Percentiles rank a stretch among this genome's conserved stretches.
Evolutionary conservation across 1,139 yeast species (phyloP).

Genomic region (Blastobotrys elegans): DNA sequence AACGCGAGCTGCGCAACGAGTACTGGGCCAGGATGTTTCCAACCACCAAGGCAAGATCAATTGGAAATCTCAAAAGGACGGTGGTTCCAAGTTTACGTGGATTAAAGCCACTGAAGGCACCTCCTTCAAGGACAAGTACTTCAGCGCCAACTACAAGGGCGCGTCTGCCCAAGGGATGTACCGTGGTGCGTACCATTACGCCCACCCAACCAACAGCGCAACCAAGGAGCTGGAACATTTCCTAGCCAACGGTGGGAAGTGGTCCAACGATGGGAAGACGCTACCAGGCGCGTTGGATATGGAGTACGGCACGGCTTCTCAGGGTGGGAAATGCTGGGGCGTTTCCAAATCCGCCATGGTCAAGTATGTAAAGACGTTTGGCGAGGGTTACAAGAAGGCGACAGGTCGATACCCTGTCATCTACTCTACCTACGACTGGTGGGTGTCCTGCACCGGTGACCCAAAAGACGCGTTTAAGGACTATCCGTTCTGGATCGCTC

Average conservation of each 20-base stretch:
- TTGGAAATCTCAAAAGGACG: constrained; percentile 12
- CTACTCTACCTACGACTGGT: constrained; percentile 13
- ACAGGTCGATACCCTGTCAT: constrained; percentile 13
- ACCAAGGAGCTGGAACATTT: constrained; percentile 7
- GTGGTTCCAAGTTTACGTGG: constrained; percentile 12
- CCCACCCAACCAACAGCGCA: constrained; percentile 9
- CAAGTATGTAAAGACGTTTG: constrained; percentile 10
- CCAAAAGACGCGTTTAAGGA: constrained; percentile 6
- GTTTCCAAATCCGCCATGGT: constrained; percentile 5
- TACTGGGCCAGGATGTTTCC: constrained; percentile 15
- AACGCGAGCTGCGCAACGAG: background rate
- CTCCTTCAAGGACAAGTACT: constrained; percentile 2
- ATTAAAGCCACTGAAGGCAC: constrained; percentile 15
- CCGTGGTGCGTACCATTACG: constrained; percentile 14
- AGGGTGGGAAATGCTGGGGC: constrained; percentile 10
- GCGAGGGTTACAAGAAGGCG: constrained; percentile 10
- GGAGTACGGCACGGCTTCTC: constrained; percentile 9
- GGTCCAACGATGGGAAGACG: constrained; percentile 13
- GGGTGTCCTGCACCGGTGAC: constrained; percentile 12
- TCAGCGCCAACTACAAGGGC: constrained; percentile 12
- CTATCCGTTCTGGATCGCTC: constrained; percentile 14
- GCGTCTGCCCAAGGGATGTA: constrained; percentile 6
- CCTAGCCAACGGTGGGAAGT: constrained; percentile 12
- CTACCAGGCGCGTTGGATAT: constrained; percentile 15
- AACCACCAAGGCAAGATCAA: constrained; percentile 11